Evolutionary conservation across 116 monocot species (phyloP).

Genomic region (Trichopus zeylanicus): DNA sequence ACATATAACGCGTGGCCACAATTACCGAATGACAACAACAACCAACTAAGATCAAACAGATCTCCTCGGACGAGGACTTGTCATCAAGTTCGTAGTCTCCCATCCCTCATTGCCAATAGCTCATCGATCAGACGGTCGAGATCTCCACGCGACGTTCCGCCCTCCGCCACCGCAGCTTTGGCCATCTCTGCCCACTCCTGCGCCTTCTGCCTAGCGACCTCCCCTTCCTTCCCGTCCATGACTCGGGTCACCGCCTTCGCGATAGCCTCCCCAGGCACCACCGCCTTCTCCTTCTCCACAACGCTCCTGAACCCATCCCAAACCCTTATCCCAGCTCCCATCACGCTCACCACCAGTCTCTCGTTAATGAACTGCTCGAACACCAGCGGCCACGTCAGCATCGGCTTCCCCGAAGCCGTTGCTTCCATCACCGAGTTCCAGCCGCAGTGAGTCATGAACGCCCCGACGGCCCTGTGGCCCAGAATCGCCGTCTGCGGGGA

Average conservation of each 20-base stretch:
- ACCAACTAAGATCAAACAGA: no score
- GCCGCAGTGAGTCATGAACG: slow-evolving; percentile 42
- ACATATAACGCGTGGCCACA: no score
- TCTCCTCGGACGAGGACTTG: no score
- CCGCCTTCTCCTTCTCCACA: background rate
- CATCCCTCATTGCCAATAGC: no score
- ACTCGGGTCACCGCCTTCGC: slow-evolving; percentile 7
- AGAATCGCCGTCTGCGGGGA: slow-evolving; percentile 1
- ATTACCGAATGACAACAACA: no score
- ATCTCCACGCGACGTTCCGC: no score
- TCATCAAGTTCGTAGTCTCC: no score
- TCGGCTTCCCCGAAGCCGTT: slow-evolving; percentile 10
- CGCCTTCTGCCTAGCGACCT: no score
- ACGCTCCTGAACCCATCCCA: slow-evolving; percentile 7
- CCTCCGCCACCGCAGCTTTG: no score
- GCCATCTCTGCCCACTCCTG: no score
- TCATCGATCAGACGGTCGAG: no score
- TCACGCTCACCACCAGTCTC: slow-evolving; percentile 12
- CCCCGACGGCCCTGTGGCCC: slow-evolving; percentile 25
- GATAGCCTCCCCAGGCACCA: slow-evolving; percentile 10
- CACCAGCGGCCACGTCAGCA: slow-evolving; percentile 27
- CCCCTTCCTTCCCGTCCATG: background rate
- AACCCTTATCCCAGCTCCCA: slow-evolving; percentile 9
- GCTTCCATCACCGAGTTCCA: slow-evolving; percentile 42
- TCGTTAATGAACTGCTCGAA: slow-evolving; percentile 25